Percentiles rank a stretch among this genome's conserved stretches.
phyloP scores from a whole-genome alignment of 2,329 filamentous ascomycete species.

The Fusarium pseudocircinatum region DNA sequence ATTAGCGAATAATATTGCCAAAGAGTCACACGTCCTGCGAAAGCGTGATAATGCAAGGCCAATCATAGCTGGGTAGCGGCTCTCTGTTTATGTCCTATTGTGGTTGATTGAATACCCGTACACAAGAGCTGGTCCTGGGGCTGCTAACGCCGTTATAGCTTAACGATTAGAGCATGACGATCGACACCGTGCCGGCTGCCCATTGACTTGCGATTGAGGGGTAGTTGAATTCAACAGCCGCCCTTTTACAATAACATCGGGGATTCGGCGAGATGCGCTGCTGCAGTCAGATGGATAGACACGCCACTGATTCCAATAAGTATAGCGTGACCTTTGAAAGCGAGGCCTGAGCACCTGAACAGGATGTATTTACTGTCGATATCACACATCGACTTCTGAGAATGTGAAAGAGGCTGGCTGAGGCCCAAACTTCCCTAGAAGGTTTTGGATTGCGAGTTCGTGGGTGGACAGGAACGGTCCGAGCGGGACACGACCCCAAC shows the following conservation, averaged over 20 bases:
- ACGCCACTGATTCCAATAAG: neutral
- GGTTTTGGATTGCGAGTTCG: neutral
- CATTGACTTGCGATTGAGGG: fast-evolving
- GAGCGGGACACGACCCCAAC: neutral
- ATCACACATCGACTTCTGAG: no score
- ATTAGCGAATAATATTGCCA: neutral
- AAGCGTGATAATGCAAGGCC: no score
- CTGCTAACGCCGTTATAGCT: no score
- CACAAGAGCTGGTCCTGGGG: no score
- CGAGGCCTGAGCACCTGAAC: no score
- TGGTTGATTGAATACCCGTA: fast-evolving
- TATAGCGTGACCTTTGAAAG: neutral
- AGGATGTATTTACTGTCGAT: neutral
- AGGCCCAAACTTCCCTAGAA: neutral
- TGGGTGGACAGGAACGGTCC: neutral
- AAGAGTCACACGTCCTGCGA: no score
- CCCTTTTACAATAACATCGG: neutral
- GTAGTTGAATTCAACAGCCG: neutral
- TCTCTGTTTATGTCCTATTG: neutral
- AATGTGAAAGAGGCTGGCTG: neutral
- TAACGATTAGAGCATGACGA: neutral
- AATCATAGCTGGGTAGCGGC: neutral
- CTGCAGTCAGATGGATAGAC: neutral
- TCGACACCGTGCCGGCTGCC: no score
- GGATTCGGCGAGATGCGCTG: neutral